Evolutionary conservation across 2,329 filamentous ascomycete genomes (phyloP).

Genomic region (Pyrenophora tritici-repentis): DNA sequence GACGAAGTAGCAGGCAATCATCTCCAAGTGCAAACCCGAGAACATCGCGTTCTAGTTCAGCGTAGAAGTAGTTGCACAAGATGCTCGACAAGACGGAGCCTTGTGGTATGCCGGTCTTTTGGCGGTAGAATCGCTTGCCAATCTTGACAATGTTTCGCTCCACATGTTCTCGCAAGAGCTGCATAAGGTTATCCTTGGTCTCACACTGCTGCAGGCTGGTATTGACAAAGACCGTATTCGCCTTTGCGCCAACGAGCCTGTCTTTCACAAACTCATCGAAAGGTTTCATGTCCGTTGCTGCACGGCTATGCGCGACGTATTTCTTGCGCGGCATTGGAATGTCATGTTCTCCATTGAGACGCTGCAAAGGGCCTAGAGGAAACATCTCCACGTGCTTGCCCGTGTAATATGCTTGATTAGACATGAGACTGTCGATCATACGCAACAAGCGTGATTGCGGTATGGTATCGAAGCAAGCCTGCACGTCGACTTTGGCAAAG

Average conservation of each 20-base stretch:
- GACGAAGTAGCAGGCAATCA: slow-evolving; percentile 72
- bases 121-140: slow-evolving; percentile 84
- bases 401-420: slow-evolving; percentile 69
- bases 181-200: slow-evolving; percentile 64
- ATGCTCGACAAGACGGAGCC: slow-evolving; percentile 86
- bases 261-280: slow-evolving; percentile 43
- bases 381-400: slow-evolving; percentile 76
- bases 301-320: slow-evolving; percentile 49
- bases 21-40: slow-evolving; percentile 68
- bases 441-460: slow-evolving; percentile 75
- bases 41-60: slow-evolving; percentile 74
- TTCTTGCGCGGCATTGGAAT: slow-evolving; percentile 43
- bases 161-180: slow-evolving; percentile 80
- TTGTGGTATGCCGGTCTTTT: slow-evolving; percentile 89
- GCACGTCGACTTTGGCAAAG: slow-evolving; percentile 91
- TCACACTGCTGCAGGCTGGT: slow-evolving; percentile 64
- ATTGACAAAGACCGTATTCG: slow-evolving; percentile 78
- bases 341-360: slow-evolving; percentile 34
- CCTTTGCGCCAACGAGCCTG: slow-evolving; percentile 43
- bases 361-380: slow-evolving; percentile 48
- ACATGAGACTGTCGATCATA: slow-evolving; percentile 64
- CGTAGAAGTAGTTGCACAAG: slow-evolving; percentile 96
- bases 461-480: slow-evolving; percentile 93
- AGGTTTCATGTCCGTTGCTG: slow-evolving; percentile 33
- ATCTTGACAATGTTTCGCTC: slow-evolving; percentile 83